Base-by-base conservation (phyloP, 495 filamentous ascomycete genomes). In the Polyplosphaeria fusca region DNA sequence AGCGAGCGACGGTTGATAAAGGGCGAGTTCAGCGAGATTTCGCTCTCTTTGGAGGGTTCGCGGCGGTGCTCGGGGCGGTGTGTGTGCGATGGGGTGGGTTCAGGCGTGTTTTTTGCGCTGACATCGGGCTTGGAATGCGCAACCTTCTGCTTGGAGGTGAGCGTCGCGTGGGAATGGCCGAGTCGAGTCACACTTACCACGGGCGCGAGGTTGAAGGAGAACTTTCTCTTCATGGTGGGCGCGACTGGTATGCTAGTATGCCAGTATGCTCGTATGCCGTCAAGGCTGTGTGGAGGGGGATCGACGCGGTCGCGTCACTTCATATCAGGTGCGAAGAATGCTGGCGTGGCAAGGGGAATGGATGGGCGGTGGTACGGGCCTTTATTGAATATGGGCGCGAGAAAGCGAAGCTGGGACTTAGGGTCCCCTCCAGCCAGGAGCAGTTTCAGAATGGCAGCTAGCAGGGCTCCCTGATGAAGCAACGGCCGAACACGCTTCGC, bases 1-100 rank as follows among this genome's bases (percentile, higher is more conserved):
- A 74, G 62, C 25, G 65, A 57, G 28, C 63, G 71, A 18, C 64
- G 68, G 24, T 61, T 63, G 47, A 68, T 67, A 37, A 67, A 61
- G n/a, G 71, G 68, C 26, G 69, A 68, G 20, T 64, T 46, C 2
- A 67, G 67, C 13, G 57, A 58, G 1, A 62, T 52, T 16, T 51
- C 32, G 47, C 60, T 56, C 60, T 67, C 45, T 32, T 44, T 42
- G n/a, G 52, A 60, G 14, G 53, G 53, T 18, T 67, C 45, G 39
- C 42, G 40, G 22, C 63, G 47, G 48, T 61, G 43, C 61, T 41
- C 43, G 26, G 23, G 37, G 13, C 37, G 14, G 20, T 12, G 46
- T n/a, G 27, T 24, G 26, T 35, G 32, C 11, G 40, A 41, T 5
- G 54, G 54, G 16, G 47, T 55, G 1, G 54, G 60, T 19, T 60